phyloP scores from a whole-genome alignment of 2,329 filamentous ascomycete species.

The Xenoacremonium recifei region DNA sequence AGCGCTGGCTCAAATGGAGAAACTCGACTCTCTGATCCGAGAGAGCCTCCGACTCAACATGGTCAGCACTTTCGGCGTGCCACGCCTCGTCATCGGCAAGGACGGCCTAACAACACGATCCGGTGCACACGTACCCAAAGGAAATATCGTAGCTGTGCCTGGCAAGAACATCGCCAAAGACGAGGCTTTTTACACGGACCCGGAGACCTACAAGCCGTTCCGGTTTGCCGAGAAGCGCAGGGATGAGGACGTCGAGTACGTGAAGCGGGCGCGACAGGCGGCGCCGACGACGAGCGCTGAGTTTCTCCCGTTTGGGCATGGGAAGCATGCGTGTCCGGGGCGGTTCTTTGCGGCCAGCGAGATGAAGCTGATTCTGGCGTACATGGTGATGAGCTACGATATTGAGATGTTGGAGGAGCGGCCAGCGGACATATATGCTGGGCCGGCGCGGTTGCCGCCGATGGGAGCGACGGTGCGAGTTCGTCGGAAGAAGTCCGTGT shows the following conservation, averaged over 20 bases:
- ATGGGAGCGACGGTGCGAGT: neutral
- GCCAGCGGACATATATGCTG: slow-evolving; percentile 2
- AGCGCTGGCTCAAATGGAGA: slow-evolving; percentile 32
- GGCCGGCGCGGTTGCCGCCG: neutral
- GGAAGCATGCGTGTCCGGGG: slow-evolving; percentile 8
- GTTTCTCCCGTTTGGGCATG: slow-evolving; percentile 33
- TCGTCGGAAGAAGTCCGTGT: neutral
- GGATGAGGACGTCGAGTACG: slow-evolving; percentile 20
- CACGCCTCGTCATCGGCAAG: slow-evolving; percentile 19
- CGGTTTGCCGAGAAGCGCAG: slow-evolving; percentile 21
- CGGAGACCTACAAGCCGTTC: slow-evolving; percentile 26
- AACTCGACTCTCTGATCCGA: slow-evolving; percentile 40
- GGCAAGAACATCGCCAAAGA: slow-evolving; percentile 29
- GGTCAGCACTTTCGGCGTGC: slow-evolving; percentile 24
- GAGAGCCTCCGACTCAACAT: slow-evolving; percentile 38
- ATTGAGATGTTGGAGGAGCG: slow-evolving; percentile 1
- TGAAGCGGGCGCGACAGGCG: slow-evolving; percentile 25
- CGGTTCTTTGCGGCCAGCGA: slow-evolving; percentile 5
- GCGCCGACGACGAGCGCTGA: slow-evolving; percentile 33
- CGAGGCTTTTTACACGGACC: slow-evolving; percentile 18
- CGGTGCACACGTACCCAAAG: slow-evolving; percentile 31
- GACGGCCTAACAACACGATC: slow-evolving; percentile 32
- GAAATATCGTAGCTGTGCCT: slow-evolving; percentile 27
- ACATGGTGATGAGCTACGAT: slow-evolving; percentile 5
- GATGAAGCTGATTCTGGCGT: slow-evolving; percentile 4